A percentile compares a stretch with the other conserved stretches of the same genome.
Conservation (phyloP, 2,329 filamentous ascomycete species). For the Colletotrichum spinosum region DNA sequence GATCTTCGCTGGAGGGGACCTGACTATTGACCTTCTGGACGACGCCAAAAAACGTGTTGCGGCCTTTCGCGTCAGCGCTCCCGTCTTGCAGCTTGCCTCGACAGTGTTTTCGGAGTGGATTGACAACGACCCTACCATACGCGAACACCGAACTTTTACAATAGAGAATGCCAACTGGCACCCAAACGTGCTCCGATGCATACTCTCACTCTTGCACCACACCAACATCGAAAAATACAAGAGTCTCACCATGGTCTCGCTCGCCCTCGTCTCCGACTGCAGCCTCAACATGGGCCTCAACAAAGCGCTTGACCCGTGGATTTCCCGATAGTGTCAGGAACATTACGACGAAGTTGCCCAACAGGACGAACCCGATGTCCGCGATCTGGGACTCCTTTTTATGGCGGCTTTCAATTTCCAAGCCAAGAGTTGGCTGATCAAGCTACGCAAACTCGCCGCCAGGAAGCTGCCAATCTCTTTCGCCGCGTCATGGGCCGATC, state of each 20-base stretch:
- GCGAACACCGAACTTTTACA: no score
- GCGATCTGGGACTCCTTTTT: not conserved
- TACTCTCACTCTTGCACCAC: constrained; percentile 20
- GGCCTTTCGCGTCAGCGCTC: no score
- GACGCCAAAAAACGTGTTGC: no score
- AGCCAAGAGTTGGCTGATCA: not conserved
- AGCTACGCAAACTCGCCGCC: not conserved
- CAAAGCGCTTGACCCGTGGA: constrained; percentile 9
- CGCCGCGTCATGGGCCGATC: not conserved
- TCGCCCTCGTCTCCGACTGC: not conserved
- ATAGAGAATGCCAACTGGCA: not conserved
- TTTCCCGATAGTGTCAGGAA: constrained; percentile 1
- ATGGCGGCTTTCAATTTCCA: not conserved
- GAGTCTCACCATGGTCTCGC: not conserved
- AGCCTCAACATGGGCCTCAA: constrained; percentile 6
- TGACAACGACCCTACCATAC: no score
- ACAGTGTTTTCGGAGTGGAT: no score
- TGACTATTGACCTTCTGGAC: no score
- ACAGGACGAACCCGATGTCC: not conserved
- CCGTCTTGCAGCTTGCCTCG: no score
- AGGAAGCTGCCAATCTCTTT: not conserved
- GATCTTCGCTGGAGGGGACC: no score
- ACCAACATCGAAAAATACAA: constrained; percentile 7
- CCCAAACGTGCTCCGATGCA: constrained; percentile 9
- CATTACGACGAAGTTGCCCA: not conserved